Base-by-base conservation (phyloP, 2,329 filamentous ascomycete species). In the Fusarium stilboides region DNA sequence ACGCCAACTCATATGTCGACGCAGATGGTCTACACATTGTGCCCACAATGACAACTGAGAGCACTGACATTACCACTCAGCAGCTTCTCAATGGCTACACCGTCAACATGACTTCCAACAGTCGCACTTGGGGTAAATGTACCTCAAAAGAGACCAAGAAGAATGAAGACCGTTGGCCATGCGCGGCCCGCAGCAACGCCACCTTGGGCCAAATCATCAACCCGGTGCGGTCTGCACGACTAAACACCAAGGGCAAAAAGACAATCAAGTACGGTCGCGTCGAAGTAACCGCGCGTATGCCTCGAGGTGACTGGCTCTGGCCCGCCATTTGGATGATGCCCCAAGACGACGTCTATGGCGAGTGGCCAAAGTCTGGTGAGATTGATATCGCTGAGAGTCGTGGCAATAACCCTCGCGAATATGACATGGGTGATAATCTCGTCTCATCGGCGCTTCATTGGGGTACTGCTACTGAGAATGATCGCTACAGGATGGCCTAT, bases 261-360 rank as follows among this genome's bases (percentile, higher is more conserved):
- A 78, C 77, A 14, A 83, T 87, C 66, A 78, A 74, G 39, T 87
- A 86, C 68, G 85, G 85, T 2, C 73, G 81, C 44, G 81, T 88
- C 33, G 86, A 88, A 70, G 84, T 88, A 9, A 80, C 82, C 5
- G 86, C 86, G 19, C 83, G 85, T 62, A 73, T 88, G 69, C 85
- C 86, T 8, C 75, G 75, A 34, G 86, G 86, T 6, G 84, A 87
- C 71, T 88, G 86, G 86, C 74, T 88, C 24, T 87, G 85, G 86
- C 85, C 79, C 65, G 83, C 82, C 40, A 81, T 83, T 46, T 81
- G 80, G 73, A 75, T 75, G 73, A 75, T 86, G 81, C 85, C 85
- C 8, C 77, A 81, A 65, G 77, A 82, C 52, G 75, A 75, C 10
- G 79, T 78, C 14, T 87, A 87, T 62, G 85, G 85, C 13, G 73